A percentile compares a stretch with the other conserved stretches of the same genome.
phyloP scores from a whole-genome alignment of 2,329 filamentous ascomycete genomes.

The Venturia oleaginea region DNA sequence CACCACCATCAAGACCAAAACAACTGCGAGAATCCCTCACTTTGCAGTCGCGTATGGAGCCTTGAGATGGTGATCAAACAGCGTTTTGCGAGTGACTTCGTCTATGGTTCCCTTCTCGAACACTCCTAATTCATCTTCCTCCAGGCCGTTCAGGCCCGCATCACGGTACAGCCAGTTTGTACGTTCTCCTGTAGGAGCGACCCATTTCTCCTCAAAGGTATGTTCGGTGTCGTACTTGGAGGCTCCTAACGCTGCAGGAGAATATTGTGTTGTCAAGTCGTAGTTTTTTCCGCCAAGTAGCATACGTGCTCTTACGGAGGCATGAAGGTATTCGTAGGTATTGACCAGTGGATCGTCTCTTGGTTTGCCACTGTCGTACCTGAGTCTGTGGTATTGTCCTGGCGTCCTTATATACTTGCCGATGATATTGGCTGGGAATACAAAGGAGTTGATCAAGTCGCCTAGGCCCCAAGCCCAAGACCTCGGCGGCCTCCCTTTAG shows the following conservation, averaged over 20 bases:
- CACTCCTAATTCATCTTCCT: slow-evolving; percentile 15
- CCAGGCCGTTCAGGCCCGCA: slow-evolving; percentile 13
- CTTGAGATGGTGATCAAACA: background rate
- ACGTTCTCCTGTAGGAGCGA: background rate
- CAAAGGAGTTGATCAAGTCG: slow-evolving; percentile 15
- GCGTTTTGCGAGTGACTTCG: background rate
- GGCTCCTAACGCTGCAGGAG: background rate
- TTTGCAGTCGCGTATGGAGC: too few species aligned
- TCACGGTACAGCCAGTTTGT: slow-evolving; percentile 3
- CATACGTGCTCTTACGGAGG: slow-evolving; percentile 16
- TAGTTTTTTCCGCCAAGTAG: slow-evolving; percentile 9
- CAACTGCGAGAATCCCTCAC: background rate
- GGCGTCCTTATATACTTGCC: slow-evolving; percentile 16
- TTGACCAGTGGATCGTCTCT: slow-evolving; percentile 13
- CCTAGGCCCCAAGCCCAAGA: slow-evolving; percentile 15
- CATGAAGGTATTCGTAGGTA: slow-evolving; percentile 18
- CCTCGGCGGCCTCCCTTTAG: background rate
- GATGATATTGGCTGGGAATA: slow-evolving; percentile 12
- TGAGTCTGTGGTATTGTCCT: slow-evolving; percentile 10
- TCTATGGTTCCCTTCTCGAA: slow-evolving; percentile 16
- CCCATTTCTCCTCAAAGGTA: background rate
- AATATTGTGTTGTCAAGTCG: slow-evolving; percentile 11
- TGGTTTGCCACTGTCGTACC: slow-evolving; percentile 14
- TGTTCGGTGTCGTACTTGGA: background rate
- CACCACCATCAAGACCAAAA: background rate